Evolutionary conservation across 208 protist genomes (phyloP).

Genomic region (Leishmania braziliensis): DNA sequence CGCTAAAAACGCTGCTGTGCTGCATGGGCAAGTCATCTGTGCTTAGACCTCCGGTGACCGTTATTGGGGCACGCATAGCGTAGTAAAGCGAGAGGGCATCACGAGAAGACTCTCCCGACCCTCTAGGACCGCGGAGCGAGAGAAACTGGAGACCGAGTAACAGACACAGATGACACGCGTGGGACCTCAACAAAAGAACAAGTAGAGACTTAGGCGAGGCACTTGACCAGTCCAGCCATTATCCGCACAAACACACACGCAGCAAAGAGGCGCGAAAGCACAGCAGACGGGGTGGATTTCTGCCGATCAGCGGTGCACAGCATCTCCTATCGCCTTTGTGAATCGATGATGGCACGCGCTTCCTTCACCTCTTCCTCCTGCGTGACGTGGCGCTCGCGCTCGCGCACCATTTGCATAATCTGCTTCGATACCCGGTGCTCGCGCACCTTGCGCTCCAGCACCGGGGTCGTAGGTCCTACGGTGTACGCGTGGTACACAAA

Average conservation of each 20-base stretch:
- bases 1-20: neutral
- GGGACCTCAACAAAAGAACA: too few relatives aligned
- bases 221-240: neutral
- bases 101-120: neutral
- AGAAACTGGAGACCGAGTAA: neutral
- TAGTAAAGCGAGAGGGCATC: neutral
- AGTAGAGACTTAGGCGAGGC: neutral
- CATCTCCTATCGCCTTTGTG: constrained; percentile 47
- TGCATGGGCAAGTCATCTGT: neutral
- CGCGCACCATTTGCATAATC: constrained; percentile 91
- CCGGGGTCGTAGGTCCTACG: constrained; percentile 80
- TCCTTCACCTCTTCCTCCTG: constrained; percentile 66
- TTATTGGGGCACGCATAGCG: neutral
- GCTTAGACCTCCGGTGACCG: neutral
- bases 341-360: constrained; percentile 60
- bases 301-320: neutral
- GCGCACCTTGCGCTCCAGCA: constrained; percentile 89
- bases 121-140: neutral
- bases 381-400: constrained; percentile 77
- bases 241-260: neutral
- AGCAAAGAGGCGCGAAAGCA: neutral
- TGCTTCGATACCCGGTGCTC: constrained; percentile 91
- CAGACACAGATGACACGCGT: neutral
- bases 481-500: constrained; percentile 93
- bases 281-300: neutral